These are phyloP conservation scores for Lentinula detonsa DNA, from an alignment of 768 basidiomycete species.

Conservation along the genomic window DNA sequence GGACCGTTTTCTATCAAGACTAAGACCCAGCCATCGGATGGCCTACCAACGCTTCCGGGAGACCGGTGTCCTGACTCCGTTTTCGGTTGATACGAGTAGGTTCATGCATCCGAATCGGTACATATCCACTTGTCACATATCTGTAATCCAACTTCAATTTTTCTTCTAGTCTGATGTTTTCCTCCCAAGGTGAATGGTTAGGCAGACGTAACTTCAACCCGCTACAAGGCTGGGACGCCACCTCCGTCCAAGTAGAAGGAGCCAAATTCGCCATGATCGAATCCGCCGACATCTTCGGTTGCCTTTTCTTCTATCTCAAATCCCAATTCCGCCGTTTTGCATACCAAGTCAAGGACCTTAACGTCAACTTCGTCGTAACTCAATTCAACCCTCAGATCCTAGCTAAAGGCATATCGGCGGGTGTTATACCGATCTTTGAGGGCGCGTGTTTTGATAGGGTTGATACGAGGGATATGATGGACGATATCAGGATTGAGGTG, in stretches of 20 bases:
- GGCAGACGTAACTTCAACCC: constrained; percentile 34
- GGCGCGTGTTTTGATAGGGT: constrained; percentile 33
- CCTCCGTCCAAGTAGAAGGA: constrained; percentile 33
- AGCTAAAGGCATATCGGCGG: constrained; percentile 31
- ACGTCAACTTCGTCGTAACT: constrained; percentile 31
- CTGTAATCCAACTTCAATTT: not conserved
- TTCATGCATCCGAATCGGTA: constrained; percentile 36
- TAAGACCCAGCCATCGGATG: constrained; percentile 35
- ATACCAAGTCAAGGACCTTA: constrained; percentile 25
- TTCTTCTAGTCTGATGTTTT: constrained; percentile 35
- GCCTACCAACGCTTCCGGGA: constrained; percentile 29
- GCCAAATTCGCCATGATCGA: constrained; percentile 22
- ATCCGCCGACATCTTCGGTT: constrained; percentile 31
- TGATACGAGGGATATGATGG: constrained; percentile 24
- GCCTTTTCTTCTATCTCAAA: constrained; percentile 39
- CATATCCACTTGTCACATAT: not conserved
- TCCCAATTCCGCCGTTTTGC: constrained; percentile 32
- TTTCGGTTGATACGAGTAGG: constrained; percentile 22
- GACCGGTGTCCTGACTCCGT: constrained; percentile 33
- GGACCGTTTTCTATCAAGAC: constrained; percentile 30
- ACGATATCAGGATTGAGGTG: constrained; percentile 25
- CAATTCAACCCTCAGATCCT: constrained; percentile 37
- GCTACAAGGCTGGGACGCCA: constrained; percentile 43
- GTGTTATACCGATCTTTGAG: constrained; percentile 28
- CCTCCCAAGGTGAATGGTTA: constrained; percentile 38